Percentiles rank a stretch among this genome's conserved stretches.
Evolutionary conservation across 2,329 filamentous ascomycete species (phyloP).

Genomic region (Calonectria honghensis): DNA sequence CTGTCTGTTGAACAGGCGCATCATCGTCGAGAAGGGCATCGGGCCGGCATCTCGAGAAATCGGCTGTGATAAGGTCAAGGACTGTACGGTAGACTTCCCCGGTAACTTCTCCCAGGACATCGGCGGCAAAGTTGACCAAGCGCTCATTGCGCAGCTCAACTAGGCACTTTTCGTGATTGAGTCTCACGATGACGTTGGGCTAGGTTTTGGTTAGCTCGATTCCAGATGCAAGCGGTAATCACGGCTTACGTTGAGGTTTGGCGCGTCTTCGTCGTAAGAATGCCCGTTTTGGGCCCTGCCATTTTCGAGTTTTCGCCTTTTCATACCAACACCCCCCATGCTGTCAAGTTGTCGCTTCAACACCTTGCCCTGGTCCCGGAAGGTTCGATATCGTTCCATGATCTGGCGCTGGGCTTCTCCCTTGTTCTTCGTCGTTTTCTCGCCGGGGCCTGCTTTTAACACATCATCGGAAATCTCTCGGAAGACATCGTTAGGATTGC

Average conservation of each 20-base stretch:
- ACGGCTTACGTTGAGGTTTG: conserved; percentile 72
- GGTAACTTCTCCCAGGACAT: conserved; percentile 83
- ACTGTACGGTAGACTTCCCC: conserved; percentile 86
- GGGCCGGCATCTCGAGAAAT: conserved; percentile 79
- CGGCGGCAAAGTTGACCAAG: conserved; percentile 82
- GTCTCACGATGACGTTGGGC: conserved; percentile 82
- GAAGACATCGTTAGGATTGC: conserved; percentile 76
- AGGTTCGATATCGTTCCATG: conserved; percentile 70
- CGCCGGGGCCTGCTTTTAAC: conserved; percentile 67
- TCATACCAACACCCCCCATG: conserved; percentile 63
- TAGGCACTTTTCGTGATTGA: conserved; percentile 90
- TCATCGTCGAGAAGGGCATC: conserved; percentile 67
- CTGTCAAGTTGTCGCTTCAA: conserved; percentile 72
- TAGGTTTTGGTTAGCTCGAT: conserved; percentile 63
- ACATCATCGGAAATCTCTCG: conserved; percentile 79
- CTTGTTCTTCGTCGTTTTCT: conserved; percentile 76
- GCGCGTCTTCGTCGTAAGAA: conserved; percentile 62
- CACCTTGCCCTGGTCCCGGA: conserved; percentile 70
- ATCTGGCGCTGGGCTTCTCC: conserved; percentile 76
- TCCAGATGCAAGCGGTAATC: neutral
- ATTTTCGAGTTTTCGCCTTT: conserved; percentile 74
- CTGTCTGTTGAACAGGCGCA: conserved; percentile 55
- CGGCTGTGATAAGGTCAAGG: conserved; percentile 81
- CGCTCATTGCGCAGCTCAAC: conserved; percentile 88
- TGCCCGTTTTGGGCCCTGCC: conserved; percentile 60